Base-by-base conservation (phyloP, 495 filamentous ascomycete species). In the Paragyromitra xinjiangensis region DNA sequence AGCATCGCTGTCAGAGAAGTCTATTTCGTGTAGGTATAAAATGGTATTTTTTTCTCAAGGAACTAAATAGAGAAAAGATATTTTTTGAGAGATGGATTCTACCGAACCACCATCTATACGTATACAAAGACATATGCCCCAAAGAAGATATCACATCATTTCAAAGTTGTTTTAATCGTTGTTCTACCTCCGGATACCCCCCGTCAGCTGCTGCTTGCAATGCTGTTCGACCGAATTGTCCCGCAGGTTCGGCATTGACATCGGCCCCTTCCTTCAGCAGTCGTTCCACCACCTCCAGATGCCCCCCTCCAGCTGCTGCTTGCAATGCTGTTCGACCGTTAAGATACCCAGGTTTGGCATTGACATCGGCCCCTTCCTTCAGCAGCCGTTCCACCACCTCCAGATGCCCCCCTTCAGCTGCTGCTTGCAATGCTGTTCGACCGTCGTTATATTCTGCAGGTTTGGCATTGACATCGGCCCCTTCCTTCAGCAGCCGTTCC, bases 301-400 rank as follows among this genome's bases (percentile, higher is more conserved):
- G 37, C 16, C 61, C 61, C 1, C 37, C 37, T 16, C 7, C 37
- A 22, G 39, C 72, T 24, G 80, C 80, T 12, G 56, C 48, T 50
- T 69, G 63, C n/a, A 81, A 71, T 42, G 78, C 65, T 16, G 77
- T 79, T 42, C 7, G 6, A 0, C 77, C 78, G 19, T 22, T 22
- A n/a, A 62, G 2, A 2, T 8, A 4, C n/a, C n/a, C 39, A 44
- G 62, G 50, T 44, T 5, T 9, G 1, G 56, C 40, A 24, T 67
- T 69, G 14, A 29, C 22, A 53, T 73, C 12, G 6, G 70, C 70
- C 5, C 37, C 24, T 53, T 34, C 24, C 45, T 26, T 26, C 16
- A 76, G 68, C 16, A 76, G 68, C 11, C 7, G 40, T 42, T 51
- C 65, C 45, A 71, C 68, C 26, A 73, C 44, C 7, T 39, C n/a